Percentiles rank a stretch among this genome's conserved stretches.
phyloP scores from a whole-genome alignment of 768 basidiomycete species.

The Suillus bovinus region DNA sequence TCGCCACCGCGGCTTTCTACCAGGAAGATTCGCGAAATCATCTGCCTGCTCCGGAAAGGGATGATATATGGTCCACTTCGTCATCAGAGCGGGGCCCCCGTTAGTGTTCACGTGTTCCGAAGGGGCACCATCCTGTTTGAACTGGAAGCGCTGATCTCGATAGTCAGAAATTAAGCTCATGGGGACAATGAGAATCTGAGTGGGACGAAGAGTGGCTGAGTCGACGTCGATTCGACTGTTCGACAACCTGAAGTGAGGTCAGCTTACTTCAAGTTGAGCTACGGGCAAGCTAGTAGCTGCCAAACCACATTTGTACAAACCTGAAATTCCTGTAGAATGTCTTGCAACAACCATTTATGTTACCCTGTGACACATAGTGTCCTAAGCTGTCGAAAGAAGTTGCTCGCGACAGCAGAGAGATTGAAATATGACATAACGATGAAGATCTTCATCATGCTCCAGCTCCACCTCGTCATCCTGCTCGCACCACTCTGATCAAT shows the following conservation, averaged over 20 bases:
- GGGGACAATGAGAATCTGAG: background rate
- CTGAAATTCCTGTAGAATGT: too few species aligned
- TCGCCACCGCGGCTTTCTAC: constrained; percentile 1
- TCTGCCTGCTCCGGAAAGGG: background rate
- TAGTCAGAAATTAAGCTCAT: background rate
- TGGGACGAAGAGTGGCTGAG: background rate
- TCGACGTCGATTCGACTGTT: background rate
- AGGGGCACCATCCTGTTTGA: background rate
- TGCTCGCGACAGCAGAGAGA: too few species aligned
- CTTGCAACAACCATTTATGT: too few species aligned
- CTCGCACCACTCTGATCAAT: too few species aligned
- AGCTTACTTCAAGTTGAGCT: background rate
- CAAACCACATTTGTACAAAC: too few species aligned
- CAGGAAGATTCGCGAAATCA: background rate
- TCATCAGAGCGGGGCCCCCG: too few species aligned
- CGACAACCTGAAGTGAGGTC: background rate
- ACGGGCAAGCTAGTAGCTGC: too few species aligned
- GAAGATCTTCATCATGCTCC: too few species aligned
- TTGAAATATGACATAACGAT: too few species aligned
- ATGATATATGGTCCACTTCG: background rate
- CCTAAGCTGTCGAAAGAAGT: too few species aligned
- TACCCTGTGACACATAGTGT: too few species aligned
- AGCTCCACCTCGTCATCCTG: too few species aligned
- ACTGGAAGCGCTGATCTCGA: background rate
- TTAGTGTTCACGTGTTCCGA: background rate